A percentile compares a stretch with the other conserved stretches of the same genome.
Evolutionary conservation across 495 filamentous ascomycete genomes (phyloP).

Genomic region (Daldinia caldariorum): DNA sequence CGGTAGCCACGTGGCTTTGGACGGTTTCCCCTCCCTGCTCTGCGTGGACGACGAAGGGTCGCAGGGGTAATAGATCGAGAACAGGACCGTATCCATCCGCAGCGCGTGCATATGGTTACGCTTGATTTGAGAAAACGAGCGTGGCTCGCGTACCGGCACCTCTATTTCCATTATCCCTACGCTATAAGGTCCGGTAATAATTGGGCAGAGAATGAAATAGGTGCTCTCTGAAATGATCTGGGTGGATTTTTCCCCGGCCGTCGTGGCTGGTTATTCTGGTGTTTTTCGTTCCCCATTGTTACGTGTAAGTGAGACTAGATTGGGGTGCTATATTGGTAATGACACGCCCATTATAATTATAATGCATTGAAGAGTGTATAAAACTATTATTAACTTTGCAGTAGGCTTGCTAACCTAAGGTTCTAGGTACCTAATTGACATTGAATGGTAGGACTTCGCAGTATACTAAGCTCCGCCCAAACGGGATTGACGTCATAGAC

Average conservation of each 20-base stretch:
- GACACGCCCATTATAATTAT: conserved; percentile 3
- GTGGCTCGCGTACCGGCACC: conserved; percentile 63
- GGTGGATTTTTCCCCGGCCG: conserved; percentile 31
- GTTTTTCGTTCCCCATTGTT: conserved; percentile 25
- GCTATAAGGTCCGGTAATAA: conserved; percentile 67
- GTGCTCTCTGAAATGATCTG: conserved; percentile 41
- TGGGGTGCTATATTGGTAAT: conserved; percentile 3
- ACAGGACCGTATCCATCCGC: conserved; percentile 67
- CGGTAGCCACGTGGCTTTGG: conserved; percentile 64
- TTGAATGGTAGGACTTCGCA: conserved; percentile 9
- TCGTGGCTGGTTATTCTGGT: conserved; percentile 22
- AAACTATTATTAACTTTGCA: neutral
- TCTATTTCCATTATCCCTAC: conserved; percentile 74
- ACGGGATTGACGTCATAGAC: conserved; percentile 33
- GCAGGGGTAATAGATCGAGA: conserved; percentile 73
- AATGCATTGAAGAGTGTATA: neutral
- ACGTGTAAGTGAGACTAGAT: conserved; percentile 5
- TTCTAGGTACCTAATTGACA: too few relatives aligned
- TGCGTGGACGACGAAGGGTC: conserved; percentile 43
- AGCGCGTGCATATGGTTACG: conserved; percentile 53
- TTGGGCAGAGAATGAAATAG: conserved; percentile 65
- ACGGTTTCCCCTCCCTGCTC: conserved; percentile 49
- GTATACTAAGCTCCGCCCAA: conserved; percentile 15
- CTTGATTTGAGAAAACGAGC: conserved; percentile 55
- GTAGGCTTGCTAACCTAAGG: too few relatives aligned